phyloP scores from a whole-genome alignment of 1,139 yeast genomes.

The Blastobotrys buckinghamii region DNA sequence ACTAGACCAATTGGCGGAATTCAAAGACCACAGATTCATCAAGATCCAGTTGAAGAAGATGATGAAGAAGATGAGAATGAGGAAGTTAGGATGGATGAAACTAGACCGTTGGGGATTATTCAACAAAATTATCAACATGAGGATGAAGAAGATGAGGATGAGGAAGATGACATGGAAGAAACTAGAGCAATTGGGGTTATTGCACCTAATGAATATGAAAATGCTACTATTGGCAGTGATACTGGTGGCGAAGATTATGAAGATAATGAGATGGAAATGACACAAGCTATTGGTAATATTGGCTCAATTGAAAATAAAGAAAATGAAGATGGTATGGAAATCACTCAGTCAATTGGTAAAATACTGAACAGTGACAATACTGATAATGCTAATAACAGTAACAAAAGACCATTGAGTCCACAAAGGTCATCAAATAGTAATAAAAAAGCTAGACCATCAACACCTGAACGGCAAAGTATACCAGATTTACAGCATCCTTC shows the following conservation, averaged over 20 bases:
- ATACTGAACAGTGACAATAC: no score
- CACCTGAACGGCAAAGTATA: constrained; percentile 5
- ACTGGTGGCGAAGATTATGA: constrained; percentile 3
- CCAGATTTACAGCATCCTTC: background rate
- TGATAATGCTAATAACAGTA: no score
- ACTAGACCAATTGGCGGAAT: constrained; percentile 20
- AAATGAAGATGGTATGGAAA: constrained; percentile 13
- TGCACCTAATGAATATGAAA: constrained; percentile 7
- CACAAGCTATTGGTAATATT: constrained; percentile 8
- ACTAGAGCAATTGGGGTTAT: background rate
- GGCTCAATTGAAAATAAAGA: constrained; percentile 9
- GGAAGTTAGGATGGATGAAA: constrained; percentile 5
- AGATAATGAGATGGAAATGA: constrained; percentile 16
- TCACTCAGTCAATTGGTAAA: constrained; percentile 14
- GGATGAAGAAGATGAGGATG: background rate
- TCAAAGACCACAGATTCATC: constrained; percentile 5
- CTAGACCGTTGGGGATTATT: background rate
- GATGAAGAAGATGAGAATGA: constrained; percentile 10
- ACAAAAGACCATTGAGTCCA: constrained; percentile 7
- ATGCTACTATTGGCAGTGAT: background rate
- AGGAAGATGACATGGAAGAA: constrained; percentile 6
- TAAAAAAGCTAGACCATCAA: constrained; percentile 2
- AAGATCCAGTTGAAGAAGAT: constrained; percentile 12
- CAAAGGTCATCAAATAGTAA: background rate
- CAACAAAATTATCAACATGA: background rate